Evolutionary conservation across 164 flowering plant genomes (phyloP).

Genomic region (Malania oleifera): DNA sequence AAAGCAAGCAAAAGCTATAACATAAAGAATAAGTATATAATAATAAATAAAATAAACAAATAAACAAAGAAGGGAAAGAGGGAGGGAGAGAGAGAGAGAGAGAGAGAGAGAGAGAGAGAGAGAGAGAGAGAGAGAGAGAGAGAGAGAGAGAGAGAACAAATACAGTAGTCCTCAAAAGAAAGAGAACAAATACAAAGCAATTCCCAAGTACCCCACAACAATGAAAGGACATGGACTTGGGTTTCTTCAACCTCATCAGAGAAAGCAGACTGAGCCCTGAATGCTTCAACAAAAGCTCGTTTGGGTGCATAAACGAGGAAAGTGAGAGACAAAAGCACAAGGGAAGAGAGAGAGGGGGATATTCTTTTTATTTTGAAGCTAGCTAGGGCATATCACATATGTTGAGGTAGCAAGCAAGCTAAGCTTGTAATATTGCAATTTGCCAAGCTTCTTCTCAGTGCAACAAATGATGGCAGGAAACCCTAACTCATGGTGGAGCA

Average conservation of each 20-base stretch:
- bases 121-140: slow-evolving; percentile 12
- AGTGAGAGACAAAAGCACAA: slow-evolving; percentile 3
- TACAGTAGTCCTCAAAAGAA: background rate
- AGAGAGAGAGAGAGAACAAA: background rate
- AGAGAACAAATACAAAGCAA: slow-evolving; percentile 12
- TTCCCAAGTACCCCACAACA: slow-evolving; percentile 18
- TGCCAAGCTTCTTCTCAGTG: no score
- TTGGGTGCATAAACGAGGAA: slow-evolving; percentile 20
- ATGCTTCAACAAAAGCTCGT: slow-evolving; percentile 19
- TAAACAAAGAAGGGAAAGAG: slow-evolving; percentile 12
- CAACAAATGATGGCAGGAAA: no score
- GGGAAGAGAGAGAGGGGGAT: slow-evolving; percentile 8
- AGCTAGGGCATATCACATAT: no score
- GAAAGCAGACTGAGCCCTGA: slow-evolving; percentile 15
- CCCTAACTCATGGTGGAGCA: no score
- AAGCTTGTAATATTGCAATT: no score
- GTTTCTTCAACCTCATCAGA: slow-evolving; percentile 25
- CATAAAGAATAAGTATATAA: slow-evolving; percentile 16
- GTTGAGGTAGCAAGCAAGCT: no score
- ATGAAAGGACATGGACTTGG: slow-evolving; percentile 14
- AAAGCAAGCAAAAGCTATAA: slow-evolving; percentile 43
- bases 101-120: slow-evolving; percentile 9
- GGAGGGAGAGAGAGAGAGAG: slow-evolving; percentile 15
- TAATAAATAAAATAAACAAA: background rate
- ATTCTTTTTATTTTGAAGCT: no score